Evolutionary conservation across 495 filamentous ascomycete genomes (phyloP).

Genomic region (Lophium mytilinum): DNA sequence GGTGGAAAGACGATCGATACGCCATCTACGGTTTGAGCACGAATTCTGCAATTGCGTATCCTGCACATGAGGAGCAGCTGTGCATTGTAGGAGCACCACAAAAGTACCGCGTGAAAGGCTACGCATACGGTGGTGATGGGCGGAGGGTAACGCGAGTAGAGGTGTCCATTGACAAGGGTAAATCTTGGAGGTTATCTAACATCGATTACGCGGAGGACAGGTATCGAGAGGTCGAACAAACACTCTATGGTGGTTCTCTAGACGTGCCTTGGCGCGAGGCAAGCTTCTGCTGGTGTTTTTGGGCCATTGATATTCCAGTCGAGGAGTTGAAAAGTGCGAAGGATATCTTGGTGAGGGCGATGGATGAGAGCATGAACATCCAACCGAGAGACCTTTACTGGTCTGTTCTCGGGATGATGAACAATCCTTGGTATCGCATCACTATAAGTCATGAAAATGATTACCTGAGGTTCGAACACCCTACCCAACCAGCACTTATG

Average conservation of each 20-base stretch:
- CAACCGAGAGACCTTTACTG: conserved; percentile 96
- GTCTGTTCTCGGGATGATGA: conserved; percentile 97
- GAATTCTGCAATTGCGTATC: conserved; percentile 77
- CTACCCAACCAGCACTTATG: conserved; percentile 71
- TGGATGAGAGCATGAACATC: conserved; percentile 85
- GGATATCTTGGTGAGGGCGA: conserved; percentile 76
- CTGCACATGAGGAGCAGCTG: conserved; percentile 69
- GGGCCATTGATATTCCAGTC: conserved; percentile 66
- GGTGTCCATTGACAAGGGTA: conserved; percentile 76
- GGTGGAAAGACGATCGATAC: conserved; percentile 88
- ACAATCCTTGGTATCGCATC: conserved; percentile 90
- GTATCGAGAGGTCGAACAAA: conserved; percentile 61
- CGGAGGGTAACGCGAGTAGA: conserved; percentile 77
- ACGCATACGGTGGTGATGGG: conserved; percentile 89
- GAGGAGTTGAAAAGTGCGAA: conserved; percentile 52
- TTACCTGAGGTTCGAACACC: conserved; percentile 75
- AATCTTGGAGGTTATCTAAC: conserved; percentile 70
- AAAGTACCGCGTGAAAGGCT: conserved; percentile 64
- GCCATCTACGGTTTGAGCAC: conserved; percentile 91
- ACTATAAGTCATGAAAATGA: conserved; percentile 65
- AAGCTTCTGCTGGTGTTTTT: conserved; percentile 92
- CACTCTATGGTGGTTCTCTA: conserved; percentile 67
- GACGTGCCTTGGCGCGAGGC: conserved; percentile 79
- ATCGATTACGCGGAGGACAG: conserved; percentile 82
- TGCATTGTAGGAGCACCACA: conserved; percentile 41